Evolutionary conservation across 257 asterid genomes (phyloP).

Genomic region (Ajuga chamaepitys): DNA sequence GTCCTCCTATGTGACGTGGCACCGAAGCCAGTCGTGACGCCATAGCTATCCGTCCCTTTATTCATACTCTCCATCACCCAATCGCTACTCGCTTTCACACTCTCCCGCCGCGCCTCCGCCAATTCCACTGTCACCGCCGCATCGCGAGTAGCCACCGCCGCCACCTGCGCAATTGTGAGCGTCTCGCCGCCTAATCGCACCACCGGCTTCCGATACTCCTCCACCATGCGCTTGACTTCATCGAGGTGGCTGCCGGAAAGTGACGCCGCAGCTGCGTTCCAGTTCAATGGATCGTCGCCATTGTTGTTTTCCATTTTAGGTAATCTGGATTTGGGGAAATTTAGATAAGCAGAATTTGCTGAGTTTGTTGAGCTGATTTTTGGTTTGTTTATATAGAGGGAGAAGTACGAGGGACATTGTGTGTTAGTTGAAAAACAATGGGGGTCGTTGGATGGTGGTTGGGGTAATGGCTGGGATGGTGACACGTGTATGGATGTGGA

Average conservation of each 20-base stretch:
- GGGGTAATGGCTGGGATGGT: neutral
- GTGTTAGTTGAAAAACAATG: slow-evolving; percentile 17
- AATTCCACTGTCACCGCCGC: slow-evolving; percentile 31
- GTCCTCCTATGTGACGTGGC: slow-evolving; percentile 32
- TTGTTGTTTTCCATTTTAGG: neutral
- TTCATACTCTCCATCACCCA: slow-evolving; percentile 35
- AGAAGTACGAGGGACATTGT: slow-evolving; percentile 5
- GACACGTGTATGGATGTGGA: slow-evolving; percentile 17
- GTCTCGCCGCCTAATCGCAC: slow-evolving; percentile 28
- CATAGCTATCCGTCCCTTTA: slow-evolving; percentile 29
- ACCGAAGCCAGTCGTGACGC: slow-evolving; percentile 30
- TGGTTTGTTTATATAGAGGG: slow-evolving; percentile 27
- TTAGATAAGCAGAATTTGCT: slow-evolving; percentile 19
- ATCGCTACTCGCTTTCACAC: slow-evolving; percentile 28
- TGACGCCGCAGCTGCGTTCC: slow-evolving; percentile 26
- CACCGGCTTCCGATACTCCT: slow-evolving; percentile 24
- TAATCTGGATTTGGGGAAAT: too few relatives aligned
- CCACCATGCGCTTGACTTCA: slow-evolving; percentile 36
- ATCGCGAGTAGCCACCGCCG: slow-evolving; percentile 16
- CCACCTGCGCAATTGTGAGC: slow-evolving; percentile 30
- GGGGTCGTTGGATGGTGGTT: slow-evolving; percentile 16
- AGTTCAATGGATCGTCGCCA: slow-evolving; percentile 23
- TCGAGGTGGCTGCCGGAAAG: slow-evolving; percentile 30
- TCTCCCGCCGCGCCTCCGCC: slow-evolving; percentile 24
- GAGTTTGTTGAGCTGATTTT: slow-evolving; percentile 23